Evolutionary conservation across 352 stramenopile genomes (phyloP).

Genomic region (Pythium grandisporangium): DNA sequence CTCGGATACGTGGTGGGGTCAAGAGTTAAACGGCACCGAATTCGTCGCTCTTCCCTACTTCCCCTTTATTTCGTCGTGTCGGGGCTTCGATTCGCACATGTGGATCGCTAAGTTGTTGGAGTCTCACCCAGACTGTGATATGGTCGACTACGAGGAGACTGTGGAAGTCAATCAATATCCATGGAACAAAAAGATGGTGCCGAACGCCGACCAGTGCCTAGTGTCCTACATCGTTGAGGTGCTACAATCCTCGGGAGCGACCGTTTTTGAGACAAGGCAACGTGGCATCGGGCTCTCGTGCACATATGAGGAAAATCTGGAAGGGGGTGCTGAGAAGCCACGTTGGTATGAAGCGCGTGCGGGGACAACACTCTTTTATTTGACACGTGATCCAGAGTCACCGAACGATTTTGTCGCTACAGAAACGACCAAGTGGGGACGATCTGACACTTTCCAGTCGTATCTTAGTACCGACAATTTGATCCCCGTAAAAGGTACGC

Average conservation of each 20-base stretch:
- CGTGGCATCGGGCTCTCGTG: constrained; percentile 86
- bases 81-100: constrained; percentile 92
- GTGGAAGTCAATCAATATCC: constrained; percentile 89
- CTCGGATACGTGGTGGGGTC: constrained; percentile 66
- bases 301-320: constrained; percentile 83
- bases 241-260: background rate
- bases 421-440: constrained; percentile 37
- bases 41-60: constrained; percentile 92
- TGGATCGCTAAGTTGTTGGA: constrained; percentile 92
- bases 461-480: constrained; percentile 59
- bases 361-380: constrained; percentile 82
- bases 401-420: constrained; percentile 46
- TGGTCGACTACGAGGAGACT: constrained; percentile 82
- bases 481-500: constrained; percentile 61
- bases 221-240: constrained; percentile 41
- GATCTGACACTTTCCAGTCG: constrained; percentile 29
- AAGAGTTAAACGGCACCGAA: constrained; percentile 40
- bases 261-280: constrained; percentile 12
- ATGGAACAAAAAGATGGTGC: constrained; percentile 76
- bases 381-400: constrained; percentile 68
- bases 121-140: constrained; percentile 89
- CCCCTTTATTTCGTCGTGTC: constrained; percentile 95
- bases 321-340: constrained; percentile 57
- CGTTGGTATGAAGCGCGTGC: constrained; percentile 84
- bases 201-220: constrained; percentile 75